A percentile compares a stretch with the other conserved stretches of the same genome.
Evolutionary conservation across 2,329 filamentous ascomycete species (phyloP).

Genomic region (Fonsecaea pedrosoi): DNA sequence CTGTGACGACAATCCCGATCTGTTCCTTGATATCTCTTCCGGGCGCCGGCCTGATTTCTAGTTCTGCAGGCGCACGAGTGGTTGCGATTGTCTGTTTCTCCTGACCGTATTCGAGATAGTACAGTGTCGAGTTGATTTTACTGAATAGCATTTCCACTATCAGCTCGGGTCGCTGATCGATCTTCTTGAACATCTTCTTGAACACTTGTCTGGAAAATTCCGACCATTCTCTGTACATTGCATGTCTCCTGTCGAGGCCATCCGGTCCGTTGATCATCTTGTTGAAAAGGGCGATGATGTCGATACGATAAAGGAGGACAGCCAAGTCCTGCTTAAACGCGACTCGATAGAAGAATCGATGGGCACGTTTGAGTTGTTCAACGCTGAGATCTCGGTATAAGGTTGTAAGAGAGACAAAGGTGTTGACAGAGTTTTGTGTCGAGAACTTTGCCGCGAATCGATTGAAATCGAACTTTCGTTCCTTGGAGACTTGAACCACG

Average conservation of each 20-base stretch:
- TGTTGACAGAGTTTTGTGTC: constrained; percentile 84
- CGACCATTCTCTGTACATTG: constrained; percentile 87
- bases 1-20: constrained; percentile 79
- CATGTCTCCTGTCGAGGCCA: constrained; percentile 69
- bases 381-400: constrained; percentile 81
- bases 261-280: constrained; percentile 90
- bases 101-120: constrained; percentile 88
- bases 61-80: constrained; percentile 76
- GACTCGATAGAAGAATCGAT: constrained; percentile 91
- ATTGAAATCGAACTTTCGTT: constrained; percentile 93
- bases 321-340: constrained; percentile 94
- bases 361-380: constrained; percentile 84
- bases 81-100: constrained; percentile 75
- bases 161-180: constrained; percentile 82
- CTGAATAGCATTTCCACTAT: constrained; percentile 94
- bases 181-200: constrained; percentile 79
- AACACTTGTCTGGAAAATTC: constrained; percentile 85
- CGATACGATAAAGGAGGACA: constrained; percentile 85
- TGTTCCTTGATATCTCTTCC: constrained; percentile 69
- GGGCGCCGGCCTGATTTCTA: constrained; percentile 78
- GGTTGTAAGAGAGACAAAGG: constrained; percentile 79
- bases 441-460: constrained; percentile 82
- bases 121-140: constrained; percentile 81
- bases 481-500: constrained; percentile 73
- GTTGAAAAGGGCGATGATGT: constrained; percentile 87